Conservation (phyloP, 2,329 filamentous ascomycete species). For the Cephalotrichum gorgonifer region DNA sequence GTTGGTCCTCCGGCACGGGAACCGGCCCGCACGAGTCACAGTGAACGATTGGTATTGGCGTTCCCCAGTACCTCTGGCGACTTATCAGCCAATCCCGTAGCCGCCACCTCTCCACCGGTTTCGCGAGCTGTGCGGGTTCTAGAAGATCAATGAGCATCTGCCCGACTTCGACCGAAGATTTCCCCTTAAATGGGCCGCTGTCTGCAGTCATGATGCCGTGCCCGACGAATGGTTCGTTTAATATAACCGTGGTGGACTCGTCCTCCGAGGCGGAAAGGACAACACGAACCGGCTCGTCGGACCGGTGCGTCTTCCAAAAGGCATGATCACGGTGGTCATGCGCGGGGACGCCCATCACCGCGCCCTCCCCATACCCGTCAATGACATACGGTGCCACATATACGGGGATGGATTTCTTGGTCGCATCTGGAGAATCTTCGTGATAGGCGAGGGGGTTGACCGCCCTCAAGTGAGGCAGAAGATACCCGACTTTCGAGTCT, state of each 20-base stretch:
- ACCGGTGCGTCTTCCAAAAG: conserved; percentile 67
- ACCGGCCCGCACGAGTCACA: conserved; percentile 68
- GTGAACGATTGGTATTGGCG: conserved; percentile 82
- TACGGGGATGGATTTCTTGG: conserved; percentile 54
- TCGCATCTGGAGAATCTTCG: conserved; percentile 35
- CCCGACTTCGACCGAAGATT: conserved; percentile 52
- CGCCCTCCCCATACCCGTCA: conserved; percentile 75
- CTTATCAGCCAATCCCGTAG: conserved; percentile 85
- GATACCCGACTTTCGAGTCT: conserved; percentile 57
- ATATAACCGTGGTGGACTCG: conserved; percentile 30
- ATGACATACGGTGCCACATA: conserved; percentile 80
- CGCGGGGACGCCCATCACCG: conserved; percentile 85
- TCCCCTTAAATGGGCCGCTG: conserved; percentile 54
- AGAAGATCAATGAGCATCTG: conserved; percentile 48
- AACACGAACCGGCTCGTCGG: conserved; percentile 46
- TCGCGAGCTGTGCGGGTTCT: conserved; percentile 44
- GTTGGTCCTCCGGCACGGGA: conserved; percentile 63
- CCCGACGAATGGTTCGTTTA: conserved; percentile 47
- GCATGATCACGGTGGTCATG: conserved; percentile 70
- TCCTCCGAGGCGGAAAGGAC: conserved; percentile 48
- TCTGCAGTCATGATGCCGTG: conserved; percentile 58
- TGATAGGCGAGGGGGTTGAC: conserved; percentile 55
- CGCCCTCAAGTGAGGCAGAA: conserved; percentile 50
- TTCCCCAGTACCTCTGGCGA: conserved; percentile 86
- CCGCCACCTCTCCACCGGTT: conserved; percentile 62